phyloP scores from a whole-genome alignment of 1,284 basidiomycete species.

The Ceratobasidium sp. region DNA sequence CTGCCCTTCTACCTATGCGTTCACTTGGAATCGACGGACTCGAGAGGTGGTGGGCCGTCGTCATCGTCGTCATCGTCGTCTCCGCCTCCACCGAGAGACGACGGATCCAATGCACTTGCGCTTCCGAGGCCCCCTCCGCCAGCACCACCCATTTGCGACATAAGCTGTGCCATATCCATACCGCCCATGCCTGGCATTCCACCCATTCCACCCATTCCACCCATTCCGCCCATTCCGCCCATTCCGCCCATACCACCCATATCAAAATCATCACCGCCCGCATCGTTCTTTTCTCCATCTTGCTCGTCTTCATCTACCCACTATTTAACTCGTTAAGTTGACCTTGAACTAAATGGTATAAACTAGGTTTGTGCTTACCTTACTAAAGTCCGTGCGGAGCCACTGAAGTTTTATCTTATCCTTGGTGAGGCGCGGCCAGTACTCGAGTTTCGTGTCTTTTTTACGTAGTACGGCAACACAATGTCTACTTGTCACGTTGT shows the following conservation, averaged over 20 bases:
- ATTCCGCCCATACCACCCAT: slow-evolving; percentile 60
- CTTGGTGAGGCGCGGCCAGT: slow-evolving; percentile 92
- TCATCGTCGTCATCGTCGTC: slow-evolving; percentile 54
- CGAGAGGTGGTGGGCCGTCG: slow-evolving; percentile 80
- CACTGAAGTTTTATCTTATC: slow-evolving; percentile 83
- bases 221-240: slow-evolving; percentile 66
- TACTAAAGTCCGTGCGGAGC: slow-evolving; percentile 92
- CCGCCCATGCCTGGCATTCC: slow-evolving; percentile 66
- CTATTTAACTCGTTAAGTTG: slow-evolving; percentile 50
- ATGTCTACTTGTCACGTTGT: slow-evolving; percentile 75
- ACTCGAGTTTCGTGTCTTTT: slow-evolving; percentile 81
- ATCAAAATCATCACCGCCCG: slow-evolving; percentile 64
- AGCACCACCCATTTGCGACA: slow-evolving; percentile 70
- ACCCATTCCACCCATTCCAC: slow-evolving; percentile 63
- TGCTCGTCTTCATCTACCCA: slow-evolving; percentile 98
- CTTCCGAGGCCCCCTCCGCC: slow-evolving; percentile 53
- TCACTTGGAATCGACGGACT: slow-evolving; percentile 57
- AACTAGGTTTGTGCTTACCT: slow-evolving; percentile 58
- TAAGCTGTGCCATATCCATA: slow-evolving; percentile 75
- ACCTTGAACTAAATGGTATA: slow-evolving; percentile 36
- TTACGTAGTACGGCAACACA: slow-evolving; percentile 81
- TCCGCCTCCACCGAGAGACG: slow-evolving; percentile 48
- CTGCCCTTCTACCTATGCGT: not conserved
- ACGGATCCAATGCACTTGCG: slow-evolving; percentile 55
- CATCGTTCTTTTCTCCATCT: slow-evolving; percentile 66